Evolutionary conservation across 805 yeast species (phyloP).

Genomic region (Komagataella ulmi): DNA sequence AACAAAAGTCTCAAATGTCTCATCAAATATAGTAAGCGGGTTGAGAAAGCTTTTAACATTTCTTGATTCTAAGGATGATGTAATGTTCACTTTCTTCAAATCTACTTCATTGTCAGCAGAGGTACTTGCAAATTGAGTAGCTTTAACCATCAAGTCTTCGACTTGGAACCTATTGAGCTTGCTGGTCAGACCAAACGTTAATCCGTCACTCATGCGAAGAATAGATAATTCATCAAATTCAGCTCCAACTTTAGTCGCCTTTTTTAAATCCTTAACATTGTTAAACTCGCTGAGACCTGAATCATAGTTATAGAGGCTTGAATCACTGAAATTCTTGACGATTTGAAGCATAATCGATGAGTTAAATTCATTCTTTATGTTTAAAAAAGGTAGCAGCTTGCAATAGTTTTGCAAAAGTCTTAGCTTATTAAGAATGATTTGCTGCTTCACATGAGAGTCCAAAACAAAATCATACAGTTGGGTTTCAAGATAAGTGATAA

Average conservation of each 20-base stretch:
- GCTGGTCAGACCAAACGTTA: conserved; percentile 29
- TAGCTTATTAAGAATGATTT: conserved; percentile 15
- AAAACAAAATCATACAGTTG: neutral
- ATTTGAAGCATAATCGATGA: conserved; percentile 17
- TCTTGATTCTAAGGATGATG: conserved; percentile 17
- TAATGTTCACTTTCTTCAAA: neutral
- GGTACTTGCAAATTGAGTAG: conserved; percentile 21
- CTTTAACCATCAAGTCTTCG: conserved; percentile 18
- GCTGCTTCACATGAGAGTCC: conserved; percentile 6
- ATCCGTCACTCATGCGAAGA: conserved; percentile 23
- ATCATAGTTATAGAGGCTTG: conserved; percentile 7
- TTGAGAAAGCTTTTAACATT: conserved; percentile 14
- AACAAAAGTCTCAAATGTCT: conserved; percentile 17
- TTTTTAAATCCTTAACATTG: conserved; percentile 5
- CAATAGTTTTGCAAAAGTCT: conserved; percentile 17
- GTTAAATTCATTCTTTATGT: conserved; percentile 17
- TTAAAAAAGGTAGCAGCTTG: conserved; percentile 19
- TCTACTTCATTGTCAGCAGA: conserved; percentile 12
- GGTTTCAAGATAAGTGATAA: conserved; percentile 11
- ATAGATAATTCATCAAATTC: conserved; percentile 13
- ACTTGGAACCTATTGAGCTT: conserved; percentile 18
- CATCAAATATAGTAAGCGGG: conserved; percentile 18
- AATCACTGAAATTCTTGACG: conserved; percentile 17
- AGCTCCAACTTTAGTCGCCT: conserved; percentile 4
- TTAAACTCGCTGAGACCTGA: conserved; percentile 3